A percentile compares a stretch with the other conserved stretches of the same genome.
These are phyloP conservation scores for Gentiana straminea DNA, from an alignment of 257 asterid genomes.

Conservation along the genomic window DNA sequence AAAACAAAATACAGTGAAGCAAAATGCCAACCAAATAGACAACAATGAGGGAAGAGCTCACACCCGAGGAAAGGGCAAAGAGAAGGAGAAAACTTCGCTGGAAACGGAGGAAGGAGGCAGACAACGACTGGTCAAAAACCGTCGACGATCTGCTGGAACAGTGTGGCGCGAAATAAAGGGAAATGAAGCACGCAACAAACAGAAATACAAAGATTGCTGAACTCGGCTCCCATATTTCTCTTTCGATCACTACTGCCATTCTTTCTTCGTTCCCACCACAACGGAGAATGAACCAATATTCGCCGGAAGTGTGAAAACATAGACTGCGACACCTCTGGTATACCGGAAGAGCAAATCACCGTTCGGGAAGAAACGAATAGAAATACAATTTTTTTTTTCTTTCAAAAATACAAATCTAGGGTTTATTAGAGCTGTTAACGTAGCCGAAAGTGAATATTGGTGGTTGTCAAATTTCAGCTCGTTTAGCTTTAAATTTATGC, in stretches of 20 bases:
- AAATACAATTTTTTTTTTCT: too few relatives aligned
- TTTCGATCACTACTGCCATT: conserved; percentile 79
- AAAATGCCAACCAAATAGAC: neutral
- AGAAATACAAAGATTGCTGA: conserved; percentile 36
- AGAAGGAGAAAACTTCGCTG: conserved; percentile 57
- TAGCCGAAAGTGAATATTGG: too few relatives aligned
- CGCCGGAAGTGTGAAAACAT: neutral
- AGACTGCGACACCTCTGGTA: neutral
- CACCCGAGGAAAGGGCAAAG: conserved; percentile 74
- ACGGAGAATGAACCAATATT: neutral
- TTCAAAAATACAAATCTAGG: too few relatives aligned
- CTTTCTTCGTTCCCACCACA: neutral
- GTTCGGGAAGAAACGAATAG: too few relatives aligned
- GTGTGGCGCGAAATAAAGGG: conserved; percentile 46
- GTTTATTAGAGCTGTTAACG: too few relatives aligned
- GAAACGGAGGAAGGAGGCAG: conserved; percentile 45
- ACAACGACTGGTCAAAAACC: conserved; percentile 54
- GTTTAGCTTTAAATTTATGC: too few relatives aligned
- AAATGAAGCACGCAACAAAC: conserved; percentile 42
- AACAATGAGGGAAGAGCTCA: too few relatives aligned
- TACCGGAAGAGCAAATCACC: too few relatives aligned
- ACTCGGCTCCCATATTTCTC: conserved; percentile 76
- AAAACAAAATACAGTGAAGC: neutral
- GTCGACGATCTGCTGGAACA: conserved; percentile 15
- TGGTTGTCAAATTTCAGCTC: too few relatives aligned